A percentile compares a stretch with the other conserved stretches of the same genome.
Evolutionary conservation across 768 basidiomycete species (phyloP).

Genomic region (Leccinum boreale): DNA sequence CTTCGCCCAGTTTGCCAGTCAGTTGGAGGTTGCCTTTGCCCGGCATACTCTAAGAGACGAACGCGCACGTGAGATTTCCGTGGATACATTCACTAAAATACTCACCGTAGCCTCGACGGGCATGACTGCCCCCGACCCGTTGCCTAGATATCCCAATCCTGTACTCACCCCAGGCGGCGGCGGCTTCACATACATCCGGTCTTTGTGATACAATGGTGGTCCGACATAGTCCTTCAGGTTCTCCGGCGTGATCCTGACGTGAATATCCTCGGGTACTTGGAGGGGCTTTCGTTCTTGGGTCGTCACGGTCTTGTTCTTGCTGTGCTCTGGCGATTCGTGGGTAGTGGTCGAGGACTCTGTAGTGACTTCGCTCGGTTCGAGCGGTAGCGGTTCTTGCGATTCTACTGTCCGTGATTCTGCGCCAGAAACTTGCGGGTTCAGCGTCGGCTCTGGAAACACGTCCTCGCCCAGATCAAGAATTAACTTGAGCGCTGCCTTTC

Average conservation of each 20-base stretch:
- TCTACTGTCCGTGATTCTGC: slow-evolving; percentile 41
- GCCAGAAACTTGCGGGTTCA: slow-evolving; percentile 15
- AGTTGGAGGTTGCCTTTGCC: slow-evolving; percentile 90
- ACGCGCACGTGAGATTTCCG: neutral
- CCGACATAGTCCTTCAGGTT: slow-evolving; percentile 97
- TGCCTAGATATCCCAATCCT: slow-evolving; percentile 93
- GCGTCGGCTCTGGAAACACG: slow-evolving; percentile 67
- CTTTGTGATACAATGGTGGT: slow-evolving; percentile 92
- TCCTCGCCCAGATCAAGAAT: slow-evolving; percentile 89
- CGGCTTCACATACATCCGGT: slow-evolving; percentile 75
- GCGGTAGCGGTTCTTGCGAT: slow-evolving; percentile 45
- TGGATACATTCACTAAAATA: slow-evolving; percentile 8
- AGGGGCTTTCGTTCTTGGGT: slow-evolving; percentile 80
- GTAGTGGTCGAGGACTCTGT: slow-evolving; percentile 9
- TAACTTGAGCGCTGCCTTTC: slow-evolving; percentile 91
- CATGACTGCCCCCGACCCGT: slow-evolving; percentile 96
- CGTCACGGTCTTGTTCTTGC: slow-evolving; percentile 50
- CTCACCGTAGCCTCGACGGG: slow-evolving; percentile 91
- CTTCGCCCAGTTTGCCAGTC: slow-evolving; percentile 97
- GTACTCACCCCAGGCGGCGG: slow-evolving; percentile 94
- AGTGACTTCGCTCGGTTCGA: slow-evolving; percentile 32
- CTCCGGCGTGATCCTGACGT: slow-evolving; percentile 77
- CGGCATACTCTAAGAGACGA: slow-evolving; percentile 73
- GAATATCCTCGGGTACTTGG: slow-evolving; percentile 72
- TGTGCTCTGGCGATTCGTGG: slow-evolving; percentile 30